These are phyloP conservation scores for Linum trigynum DNA, from an alignment of 345 rosid species.

Conservation along the genomic window DNA sequence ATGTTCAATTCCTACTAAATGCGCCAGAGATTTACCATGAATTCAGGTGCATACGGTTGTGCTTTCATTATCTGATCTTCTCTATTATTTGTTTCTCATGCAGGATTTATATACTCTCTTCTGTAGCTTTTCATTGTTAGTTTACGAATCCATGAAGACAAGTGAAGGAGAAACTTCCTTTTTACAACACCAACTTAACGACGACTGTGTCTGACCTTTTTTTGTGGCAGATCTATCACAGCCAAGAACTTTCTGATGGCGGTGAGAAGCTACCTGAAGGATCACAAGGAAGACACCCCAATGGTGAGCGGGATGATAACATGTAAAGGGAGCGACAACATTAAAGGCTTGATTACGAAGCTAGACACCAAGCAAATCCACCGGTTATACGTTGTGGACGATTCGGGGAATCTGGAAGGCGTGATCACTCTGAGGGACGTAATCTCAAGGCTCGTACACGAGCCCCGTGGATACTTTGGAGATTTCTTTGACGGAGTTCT, in stretches of 20 bases:
- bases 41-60: slow-evolving; percentile 41
- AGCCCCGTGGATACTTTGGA: slow-evolving; percentile 94
- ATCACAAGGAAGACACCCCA: slow-evolving; percentile 40
- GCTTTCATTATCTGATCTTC: background rate
- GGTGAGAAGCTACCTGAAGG: slow-evolving; percentile 56
- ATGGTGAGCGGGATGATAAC: slow-evolving; percentile 54
- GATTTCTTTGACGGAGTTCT: slow-evolving; percentile 90
- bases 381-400: slow-evolving; percentile 73
- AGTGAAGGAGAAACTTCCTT: too few species aligned
- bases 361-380: slow-evolving; percentile 66
- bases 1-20: slow-evolving; percentile 78
- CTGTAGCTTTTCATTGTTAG: too few species aligned
- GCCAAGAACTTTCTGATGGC: slow-evolving; percentile 68
- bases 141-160: too few species aligned
- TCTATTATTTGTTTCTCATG: too few species aligned
- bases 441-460: slow-evolving; percentile 80
- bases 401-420: slow-evolving; percentile 76
- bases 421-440: slow-evolving; percentile 86
- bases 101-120: too few species aligned
- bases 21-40: slow-evolving; percentile 89
- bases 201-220: background rate
- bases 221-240: slow-evolving; percentile 57
- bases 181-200: too few species aligned
- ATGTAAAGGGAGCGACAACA: slow-evolving; percentile 48
- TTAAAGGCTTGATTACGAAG: slow-evolving; percentile 66